A percentile compares a stretch with the other conserved stretches of the same genome.
These are phyloP conservation scores for Nymphaea colorata DNA, from an alignment of 164 flowering plant species.

Conservation along the genomic window DNA sequence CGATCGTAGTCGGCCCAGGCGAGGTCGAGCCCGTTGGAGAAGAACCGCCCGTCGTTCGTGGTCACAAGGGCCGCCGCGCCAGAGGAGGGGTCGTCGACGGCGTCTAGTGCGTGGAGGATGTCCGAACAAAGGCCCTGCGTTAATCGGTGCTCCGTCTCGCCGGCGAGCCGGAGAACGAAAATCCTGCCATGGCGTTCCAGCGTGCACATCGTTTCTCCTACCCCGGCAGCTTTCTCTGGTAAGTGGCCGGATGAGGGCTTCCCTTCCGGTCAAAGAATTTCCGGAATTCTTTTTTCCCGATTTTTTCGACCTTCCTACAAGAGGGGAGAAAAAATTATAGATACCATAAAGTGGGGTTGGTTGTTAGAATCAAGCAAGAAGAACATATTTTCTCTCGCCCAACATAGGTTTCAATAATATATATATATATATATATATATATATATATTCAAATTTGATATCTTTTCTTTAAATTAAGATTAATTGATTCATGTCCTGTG, in stretches of 20 bases:
- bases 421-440: too few species aligned
- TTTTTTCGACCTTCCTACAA: too few species aligned
- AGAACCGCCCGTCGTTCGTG: constrained; percentile 63
- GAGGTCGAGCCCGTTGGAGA: constrained; percentile 78
- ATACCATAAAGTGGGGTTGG: too few species aligned
- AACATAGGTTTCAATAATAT: too few species aligned
- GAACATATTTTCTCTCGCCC: too few species aligned
- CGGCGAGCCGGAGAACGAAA: constrained; percentile 39
- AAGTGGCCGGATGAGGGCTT: not conserved
- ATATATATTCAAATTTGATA: too few species aligned
- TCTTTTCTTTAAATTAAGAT: too few species aligned
- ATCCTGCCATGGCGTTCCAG: constrained; percentile 20
- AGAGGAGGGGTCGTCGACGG: constrained; percentile 23
- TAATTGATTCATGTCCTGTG: too few species aligned
- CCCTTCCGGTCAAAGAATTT: too few species aligned
- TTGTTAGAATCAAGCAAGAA: too few species aligned
- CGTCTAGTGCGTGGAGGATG: constrained; percentile 24
- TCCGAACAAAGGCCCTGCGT: constrained; percentile 23
- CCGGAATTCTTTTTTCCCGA: too few species aligned
- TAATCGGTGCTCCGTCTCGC: constrained; percentile 38
- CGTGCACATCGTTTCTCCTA: not conserved
- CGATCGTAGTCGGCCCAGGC: constrained; percentile 32
- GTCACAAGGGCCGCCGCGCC: constrained; percentile 52
- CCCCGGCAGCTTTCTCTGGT: not conserved
- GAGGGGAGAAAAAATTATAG: too few species aligned